Base-by-base conservation (phyloP, 2,329 filamentous ascomycete species). In the Diaporthe sp. region DNA sequence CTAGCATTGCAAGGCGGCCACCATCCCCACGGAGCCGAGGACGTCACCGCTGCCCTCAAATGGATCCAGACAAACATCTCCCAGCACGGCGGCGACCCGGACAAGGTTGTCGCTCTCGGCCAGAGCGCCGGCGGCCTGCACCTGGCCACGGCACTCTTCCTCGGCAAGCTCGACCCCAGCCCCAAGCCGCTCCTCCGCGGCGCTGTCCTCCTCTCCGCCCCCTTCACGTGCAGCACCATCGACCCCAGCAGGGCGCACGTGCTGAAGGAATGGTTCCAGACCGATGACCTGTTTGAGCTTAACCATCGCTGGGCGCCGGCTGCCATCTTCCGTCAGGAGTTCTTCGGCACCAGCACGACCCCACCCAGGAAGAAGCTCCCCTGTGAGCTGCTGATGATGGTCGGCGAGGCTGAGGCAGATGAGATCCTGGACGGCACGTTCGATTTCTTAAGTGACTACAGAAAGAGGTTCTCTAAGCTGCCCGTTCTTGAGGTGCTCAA, bases 31-130 rank as follows among this genome's bases (percentile, higher is more conserved):
- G 78, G 78, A 4, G 78, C 74, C 61, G 70, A 78, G 57, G 78
- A 79, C 51, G 72, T 75, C 15, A 15, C 75, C 3, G 61, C 62
- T 15, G 69, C 78, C 3, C 69, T 79, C 42, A 44, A 67, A 19
- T 79, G 78, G 78, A 71, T 80, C 13, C 78, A 76, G 68, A 61
- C 74, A 25, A 78, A 79, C 69, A 78, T 79, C 70, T 46, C 71
- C 10, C n/a, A 55, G 28, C 77, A 78, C 65, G 78, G 76, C 37
- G 78, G 78, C 44, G 78, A 79, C 42, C 77, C 76, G 1, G 34
- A 59, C 37, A 73, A 62, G 46, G 72, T 78, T 7, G 77, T 76
- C 2, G 76, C 75, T 9, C 37, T 78, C 58, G 78, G 78, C 58
- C 77, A 78, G 73, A 78, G 76, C n/a, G 76, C 78, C 28, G 77